phyloP scores from a whole-genome alignment of 2,329 filamentous ascomycete genomes.

The Cordyceps militaris region DNA sequence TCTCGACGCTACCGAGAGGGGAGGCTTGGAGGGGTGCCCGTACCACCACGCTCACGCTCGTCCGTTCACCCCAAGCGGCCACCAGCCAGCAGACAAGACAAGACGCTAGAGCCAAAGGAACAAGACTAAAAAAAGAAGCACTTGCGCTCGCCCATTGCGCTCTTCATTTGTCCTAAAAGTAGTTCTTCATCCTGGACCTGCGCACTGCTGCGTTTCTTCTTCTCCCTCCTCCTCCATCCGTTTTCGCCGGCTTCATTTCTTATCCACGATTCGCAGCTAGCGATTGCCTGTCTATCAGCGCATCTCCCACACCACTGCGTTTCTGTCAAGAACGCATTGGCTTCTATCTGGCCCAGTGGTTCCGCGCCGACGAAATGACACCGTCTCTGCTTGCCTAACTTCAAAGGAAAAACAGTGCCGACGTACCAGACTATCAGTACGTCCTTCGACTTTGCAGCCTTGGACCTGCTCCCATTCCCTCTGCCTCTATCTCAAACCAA shows the following conservation, averaged over 20 bases:
- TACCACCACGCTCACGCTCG: neutral
- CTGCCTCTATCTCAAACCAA: neutral
- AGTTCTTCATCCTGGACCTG: neutral
- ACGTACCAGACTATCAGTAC: neutral
- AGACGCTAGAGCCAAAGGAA: conserved; percentile 10
- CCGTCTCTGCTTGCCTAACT: neutral
- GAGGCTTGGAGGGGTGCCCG: neutral
- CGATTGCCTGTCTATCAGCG: neutral
- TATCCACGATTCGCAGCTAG: neutral
- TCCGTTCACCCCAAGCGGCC: conserved; percentile 1
- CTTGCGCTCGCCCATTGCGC: neutral
- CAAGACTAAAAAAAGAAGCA: conserved; percentile 11
- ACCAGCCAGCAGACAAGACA: neutral
- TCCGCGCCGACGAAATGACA: conserved; percentile 9
- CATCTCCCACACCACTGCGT: neutral
- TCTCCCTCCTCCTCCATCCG: neutral
- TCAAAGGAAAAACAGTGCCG: neutral
- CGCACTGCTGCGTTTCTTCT: neutral
- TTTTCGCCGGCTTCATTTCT: neutral
- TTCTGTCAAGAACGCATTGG: neutral
- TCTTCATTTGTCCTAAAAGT: neutral
- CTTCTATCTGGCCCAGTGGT: conserved; percentile 1
- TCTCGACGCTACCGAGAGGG: conserved; percentile 4
- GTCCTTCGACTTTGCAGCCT: neutral
- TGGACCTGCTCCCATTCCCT: neutral